Percentiles rank a stretch among this genome's conserved stretches.
These are phyloP conservation scores for Collybiopsis confluens DNA, from an alignment of 768 basidiomycete genomes.

Conservation along the genomic window DNA sequence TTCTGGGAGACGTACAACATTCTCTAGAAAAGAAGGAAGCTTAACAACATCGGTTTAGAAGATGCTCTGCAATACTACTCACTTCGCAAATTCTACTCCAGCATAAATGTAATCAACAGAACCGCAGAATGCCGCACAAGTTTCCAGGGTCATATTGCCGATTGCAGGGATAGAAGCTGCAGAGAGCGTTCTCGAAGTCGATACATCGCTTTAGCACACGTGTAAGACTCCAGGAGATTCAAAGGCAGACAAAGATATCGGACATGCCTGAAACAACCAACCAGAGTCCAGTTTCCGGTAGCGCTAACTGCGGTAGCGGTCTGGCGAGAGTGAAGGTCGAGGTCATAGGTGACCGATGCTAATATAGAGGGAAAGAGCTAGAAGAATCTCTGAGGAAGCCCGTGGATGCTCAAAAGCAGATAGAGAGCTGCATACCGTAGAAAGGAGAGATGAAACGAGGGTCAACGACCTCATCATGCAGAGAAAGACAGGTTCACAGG, in stretches of 20 bases:
- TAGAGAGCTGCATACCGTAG: neutral
- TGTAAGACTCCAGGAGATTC: too few species aligned
- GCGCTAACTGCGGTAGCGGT: neutral
- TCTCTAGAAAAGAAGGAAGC: constrained; percentile 24
- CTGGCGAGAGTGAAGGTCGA: neutral
- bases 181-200: constrained; percentile 47
- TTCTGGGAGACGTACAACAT: constrained; percentile 32
- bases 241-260: neutral
- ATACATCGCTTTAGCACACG: constrained; percentile 26
- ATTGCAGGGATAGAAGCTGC: constrained; percentile 39
- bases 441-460: neutral
- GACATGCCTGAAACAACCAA: constrained; percentile 49
- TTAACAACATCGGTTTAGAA: neutral
- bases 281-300: constrained; percentile 32
- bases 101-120: constrained; percentile 44
- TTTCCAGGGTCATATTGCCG: constrained; percentile 48
- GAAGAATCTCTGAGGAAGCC: too few species aligned
- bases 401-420: neutral
- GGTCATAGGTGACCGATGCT: neutral
- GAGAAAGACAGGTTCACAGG: neutral
- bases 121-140: constrained; percentile 33
- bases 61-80: constrained; percentile 11
- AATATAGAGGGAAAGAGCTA: neutral
- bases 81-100: constrained; percentile 61
- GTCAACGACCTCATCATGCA: neutral